Percentiles rank a stretch among this genome's conserved stretches.
Evolutionary conservation across 1,284 basidiomycete species (phyloP).

Genomic region (Lentinula novae-zelandiae): DNA sequence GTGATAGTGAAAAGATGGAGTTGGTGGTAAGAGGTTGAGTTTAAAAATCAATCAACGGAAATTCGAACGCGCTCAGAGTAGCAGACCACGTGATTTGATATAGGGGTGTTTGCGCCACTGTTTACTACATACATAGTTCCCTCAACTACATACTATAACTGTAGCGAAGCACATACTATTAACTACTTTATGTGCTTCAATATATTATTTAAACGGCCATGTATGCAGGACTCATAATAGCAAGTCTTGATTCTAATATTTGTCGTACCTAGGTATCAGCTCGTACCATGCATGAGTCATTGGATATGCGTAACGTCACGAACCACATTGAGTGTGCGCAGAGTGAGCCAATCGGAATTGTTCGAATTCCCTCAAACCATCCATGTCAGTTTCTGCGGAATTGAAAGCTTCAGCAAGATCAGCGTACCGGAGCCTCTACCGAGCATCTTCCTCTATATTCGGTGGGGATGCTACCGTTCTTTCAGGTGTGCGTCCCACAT

Average conservation of each 20-base stretch:
- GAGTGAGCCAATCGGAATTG: neutral
- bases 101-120: neutral
- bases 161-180: too few relatives aligned
- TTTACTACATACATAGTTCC: too few relatives aligned
- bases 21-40: neutral
- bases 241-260: too few relatives aligned
- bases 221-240: too few relatives aligned
- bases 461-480: conserved; percentile 53
- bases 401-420: conserved; percentile 57
- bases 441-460: conserved; percentile 66
- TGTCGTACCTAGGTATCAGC: too few relatives aligned
- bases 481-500: conserved; percentile 35
- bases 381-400: conserved; percentile 42
- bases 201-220: too few relatives aligned
- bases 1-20: neutral
- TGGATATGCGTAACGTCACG: too few relatives aligned
- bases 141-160: too few relatives aligned
- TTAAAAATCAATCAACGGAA: neutral
- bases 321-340: too few relatives aligned
- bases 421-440: conserved; percentile 65
- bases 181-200: too few relatives aligned
- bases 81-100: neutral
- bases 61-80: neutral
- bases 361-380: neutral
- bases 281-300: too few relatives aligned